phyloP scores from a whole-genome alignment of 2,329 filamentous ascomycete genomes.

The Leptodontidium sp. region DNA sequence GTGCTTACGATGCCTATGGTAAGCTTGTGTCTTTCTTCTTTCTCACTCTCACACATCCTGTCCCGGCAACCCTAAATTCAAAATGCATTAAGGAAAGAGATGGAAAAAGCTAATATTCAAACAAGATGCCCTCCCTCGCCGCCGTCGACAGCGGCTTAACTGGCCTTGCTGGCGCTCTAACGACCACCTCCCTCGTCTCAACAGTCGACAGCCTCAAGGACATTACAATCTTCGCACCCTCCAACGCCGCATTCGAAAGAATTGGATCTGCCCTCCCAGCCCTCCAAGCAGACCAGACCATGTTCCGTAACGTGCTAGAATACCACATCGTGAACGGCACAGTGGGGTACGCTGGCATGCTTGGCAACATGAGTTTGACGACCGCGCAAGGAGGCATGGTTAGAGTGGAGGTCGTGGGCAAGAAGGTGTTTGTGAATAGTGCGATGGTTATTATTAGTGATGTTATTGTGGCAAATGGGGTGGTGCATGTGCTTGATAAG shows the following conservation, averaged over 20 bases:
- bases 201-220: slow-evolving; percentile 53
- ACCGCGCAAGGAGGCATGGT: slow-evolving; percentile 43
- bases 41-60: no score
- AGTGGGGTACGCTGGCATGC: slow-evolving; percentile 40
- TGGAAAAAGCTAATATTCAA: neutral
- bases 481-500: slow-evolving; percentile 52
- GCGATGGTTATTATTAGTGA: slow-evolving; percentile 49
- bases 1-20: slow-evolving; percentile 54
- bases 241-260: slow-evolving; percentile 46
- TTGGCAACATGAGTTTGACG: slow-evolving; percentile 36
- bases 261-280: slow-evolving; percentile 44
- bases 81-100: no score
- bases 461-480: slow-evolving; percentile 47
- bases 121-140: slow-evolving; percentile 44
- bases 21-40: neutral
- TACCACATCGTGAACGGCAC: slow-evolving; percentile 48
- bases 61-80: no score
- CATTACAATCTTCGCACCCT: slow-evolving; percentile 56
- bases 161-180: slow-evolving; percentile 46
- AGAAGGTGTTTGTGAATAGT: slow-evolving; percentile 50
- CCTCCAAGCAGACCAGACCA: slow-evolving; percentile 38
- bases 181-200: slow-evolving; percentile 43
- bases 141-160: slow-evolving; percentile 48
- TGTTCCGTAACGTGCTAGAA: slow-evolving; percentile 36
- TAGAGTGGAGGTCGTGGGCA: slow-evolving; percentile 46